phyloP scores from a whole-genome alignment of 73 alveolate species.

The Paramecium sonneborni region DNA sequence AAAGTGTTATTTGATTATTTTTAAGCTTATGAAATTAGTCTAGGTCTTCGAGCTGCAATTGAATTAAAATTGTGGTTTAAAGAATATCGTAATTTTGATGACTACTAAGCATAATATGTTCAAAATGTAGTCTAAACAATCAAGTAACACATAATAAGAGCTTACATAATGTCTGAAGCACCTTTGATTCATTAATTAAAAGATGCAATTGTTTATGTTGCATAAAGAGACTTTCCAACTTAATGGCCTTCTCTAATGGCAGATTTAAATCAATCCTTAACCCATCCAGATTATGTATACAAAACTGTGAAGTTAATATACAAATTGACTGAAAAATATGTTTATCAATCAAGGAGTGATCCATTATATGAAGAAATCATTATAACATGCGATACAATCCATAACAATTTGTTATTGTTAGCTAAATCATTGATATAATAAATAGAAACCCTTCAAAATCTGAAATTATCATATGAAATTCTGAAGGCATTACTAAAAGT shows the following conservation, averaged over 20 bases:
- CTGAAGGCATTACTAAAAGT: conserved; percentile 9
- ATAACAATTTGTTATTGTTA: neutral
- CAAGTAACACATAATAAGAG: neutral
- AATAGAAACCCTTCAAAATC: neutral
- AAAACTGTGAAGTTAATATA: conserved; percentile 26
- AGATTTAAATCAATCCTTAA: neutral
- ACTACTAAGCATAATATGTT: neutral
- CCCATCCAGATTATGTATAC: conserved; percentile 29
- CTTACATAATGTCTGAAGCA: neutral
- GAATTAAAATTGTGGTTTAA: conserved; percentile 33
- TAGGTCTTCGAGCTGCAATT: conserved; percentile 45
- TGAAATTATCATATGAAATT: neutral
- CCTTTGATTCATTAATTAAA: neutral
- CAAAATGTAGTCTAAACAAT: neutral
- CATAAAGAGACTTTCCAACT: conserved; percentile 29
- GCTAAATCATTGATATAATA: conserved; percentile 4
- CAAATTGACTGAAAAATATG: conserved; percentile 62
- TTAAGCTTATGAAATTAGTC: neutral
- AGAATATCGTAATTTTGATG: conserved; percentile 23
- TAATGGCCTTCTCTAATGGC: conserved; percentile 15
- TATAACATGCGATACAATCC: conserved; percentile 49
- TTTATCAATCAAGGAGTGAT: conserved; percentile 57
- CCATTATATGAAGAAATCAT: conserved; percentile 60
- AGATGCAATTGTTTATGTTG: neutral
- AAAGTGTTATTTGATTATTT: conserved; percentile 32